A percentile compares a stretch with the other conserved stretches of the same genome.
phyloP scores from a whole-genome alignment of 1,139 yeast genomes.

The Scheffersomyces quercinus region DNA sequence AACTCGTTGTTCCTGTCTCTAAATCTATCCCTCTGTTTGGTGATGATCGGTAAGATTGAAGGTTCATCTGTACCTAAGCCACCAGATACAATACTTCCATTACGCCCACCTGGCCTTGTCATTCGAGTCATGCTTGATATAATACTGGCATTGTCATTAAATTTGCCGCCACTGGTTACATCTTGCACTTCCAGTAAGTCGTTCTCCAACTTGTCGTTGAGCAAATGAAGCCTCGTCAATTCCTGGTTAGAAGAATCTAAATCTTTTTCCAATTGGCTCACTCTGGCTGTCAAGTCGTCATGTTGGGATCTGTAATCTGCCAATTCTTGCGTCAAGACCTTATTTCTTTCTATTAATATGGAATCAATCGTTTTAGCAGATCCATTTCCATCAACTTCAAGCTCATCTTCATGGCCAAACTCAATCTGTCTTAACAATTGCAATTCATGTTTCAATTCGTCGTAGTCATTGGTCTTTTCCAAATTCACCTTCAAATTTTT shows the following conservation, averaged over 20 bases:
- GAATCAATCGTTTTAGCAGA: slow-evolving; percentile 32
- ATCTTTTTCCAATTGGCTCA: slow-evolving; percentile 42
- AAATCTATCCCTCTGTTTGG: slow-evolving; percentile 93
- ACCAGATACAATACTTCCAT: slow-evolving; percentile 32
- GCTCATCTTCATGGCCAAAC: slow-evolving; percentile 49
- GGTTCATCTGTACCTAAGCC: slow-evolving; percentile 27
- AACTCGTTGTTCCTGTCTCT: slow-evolving; percentile 77
- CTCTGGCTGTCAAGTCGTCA: slow-evolving; percentile 36
- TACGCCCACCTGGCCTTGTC: slow-evolving; percentile 31
- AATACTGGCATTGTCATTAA: slow-evolving; percentile 68
- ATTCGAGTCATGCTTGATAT: slow-evolving; percentile 59
- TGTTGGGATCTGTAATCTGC: slow-evolving; percentile 58
- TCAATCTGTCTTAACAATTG: slow-evolving; percentile 72
- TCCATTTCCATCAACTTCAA: slow-evolving; percentile 9
- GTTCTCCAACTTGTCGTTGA: slow-evolving; percentile 66
- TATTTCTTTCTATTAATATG: slow-evolving; percentile 59
- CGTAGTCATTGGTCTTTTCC: slow-evolving; percentile 60
- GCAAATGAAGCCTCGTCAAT: slow-evolving; percentile 32
- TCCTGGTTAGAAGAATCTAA: slow-evolving; percentile 35
- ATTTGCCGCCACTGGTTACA: slow-evolving; percentile 34
- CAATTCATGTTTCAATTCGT: slow-evolving; percentile 74
- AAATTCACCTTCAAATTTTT: slow-evolving; percentile 48
- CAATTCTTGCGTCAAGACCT: slow-evolving; percentile 59
- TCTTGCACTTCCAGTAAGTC: slow-evolving; percentile 62
- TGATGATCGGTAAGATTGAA: slow-evolving; percentile 79